Evolutionary conservation across 768 basidiomycete species (phyloP).

Genomic region (Albatrellus ellisii): DNA sequence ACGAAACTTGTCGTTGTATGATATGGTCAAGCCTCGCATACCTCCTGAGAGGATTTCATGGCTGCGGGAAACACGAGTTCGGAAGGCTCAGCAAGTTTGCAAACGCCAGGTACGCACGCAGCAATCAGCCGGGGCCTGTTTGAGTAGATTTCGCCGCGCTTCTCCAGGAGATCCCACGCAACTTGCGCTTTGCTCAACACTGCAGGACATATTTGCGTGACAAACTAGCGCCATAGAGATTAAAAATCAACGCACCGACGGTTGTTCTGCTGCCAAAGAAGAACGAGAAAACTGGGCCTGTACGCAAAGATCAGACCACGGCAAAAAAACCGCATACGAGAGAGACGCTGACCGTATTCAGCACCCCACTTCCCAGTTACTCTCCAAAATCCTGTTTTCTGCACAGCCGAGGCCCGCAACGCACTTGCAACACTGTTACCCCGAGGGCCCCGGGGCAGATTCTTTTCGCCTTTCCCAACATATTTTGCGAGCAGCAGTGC

Average conservation of each 20-base stretch:
- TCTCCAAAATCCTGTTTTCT: too few relatives aligned
- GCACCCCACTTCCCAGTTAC: too few relatives aligned
- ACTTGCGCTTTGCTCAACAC: constrained; percentile 33
- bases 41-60: constrained; percentile 9
- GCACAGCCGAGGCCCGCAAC: too few relatives aligned
- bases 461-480: too few relatives aligned
- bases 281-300: constrained; percentile 9
- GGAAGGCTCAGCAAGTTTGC: not conserved
- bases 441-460: too few relatives aligned
- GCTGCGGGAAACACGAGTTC: not conserved
- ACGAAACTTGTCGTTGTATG: constrained; percentile 3
- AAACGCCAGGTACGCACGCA: constrained; percentile 16
- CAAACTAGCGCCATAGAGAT: not conserved
- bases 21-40: constrained; percentile 5
- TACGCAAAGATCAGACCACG: not conserved
- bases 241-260: not conserved
- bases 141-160: constrained; percentile 33
- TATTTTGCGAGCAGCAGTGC: too few relatives aligned
- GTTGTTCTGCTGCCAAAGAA: constrained; percentile 1
- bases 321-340: too few relatives aligned
- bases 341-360: too few relatives aligned
- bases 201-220: constrained; percentile 6
- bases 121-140: constrained; percentile 34
- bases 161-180: constrained; percentile 35
- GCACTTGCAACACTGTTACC: too few relatives aligned